Conservation (phyloP, 108 stramenopile genomes). For the Mediolabrus comicus region DNA sequence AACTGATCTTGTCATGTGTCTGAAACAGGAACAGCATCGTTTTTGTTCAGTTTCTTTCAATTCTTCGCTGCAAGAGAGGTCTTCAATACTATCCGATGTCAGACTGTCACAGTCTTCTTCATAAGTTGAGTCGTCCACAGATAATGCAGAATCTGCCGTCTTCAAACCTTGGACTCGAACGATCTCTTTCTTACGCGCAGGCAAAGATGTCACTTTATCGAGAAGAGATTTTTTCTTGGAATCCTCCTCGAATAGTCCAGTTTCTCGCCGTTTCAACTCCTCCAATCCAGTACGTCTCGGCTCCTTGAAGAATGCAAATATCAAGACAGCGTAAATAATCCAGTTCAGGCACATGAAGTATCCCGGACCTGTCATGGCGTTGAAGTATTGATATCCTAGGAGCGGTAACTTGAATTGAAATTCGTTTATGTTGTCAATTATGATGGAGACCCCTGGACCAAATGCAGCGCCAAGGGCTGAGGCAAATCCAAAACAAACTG, state of each 20-base stretch:
- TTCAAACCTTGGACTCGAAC: neutral
- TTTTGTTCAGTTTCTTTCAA: neutral
- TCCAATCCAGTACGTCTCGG: slow-evolving; percentile 58
- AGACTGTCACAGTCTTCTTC: neutral
- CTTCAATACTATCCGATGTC: neutral
- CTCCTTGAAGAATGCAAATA: slow-evolving; percentile 46
- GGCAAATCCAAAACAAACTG: slow-evolving; percentile 68
- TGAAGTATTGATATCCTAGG: slow-evolving; percentile 53
- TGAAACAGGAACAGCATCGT: slow-evolving; percentile 23
- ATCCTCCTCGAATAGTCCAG: neutral
- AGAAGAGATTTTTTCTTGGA: slow-evolving; percentile 14
- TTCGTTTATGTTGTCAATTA: slow-evolving; percentile 50
- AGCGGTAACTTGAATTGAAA: slow-evolving; percentile 59
- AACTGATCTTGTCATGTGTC: slow-evolving; percentile 38
- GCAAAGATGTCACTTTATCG: neutral
- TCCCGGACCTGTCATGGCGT: slow-evolving; percentile 70
- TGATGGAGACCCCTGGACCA: slow-evolving; percentile 73
- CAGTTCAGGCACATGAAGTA: slow-evolving; percentile 62
- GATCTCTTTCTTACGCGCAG: neutral
- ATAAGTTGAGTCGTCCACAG: neutral
- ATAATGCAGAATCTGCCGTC: neutral
- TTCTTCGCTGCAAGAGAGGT: slow-evolving; percentile 1
- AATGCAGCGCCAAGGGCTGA: slow-evolving; percentile 70
- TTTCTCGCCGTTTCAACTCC: slow-evolving; percentile 46
- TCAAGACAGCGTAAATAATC: slow-evolving; percentile 39